Percentiles rank a stretch among this genome's conserved stretches.
Conservation (phyloP, 768 basidiomycete species). For the Lactifluus echinatus region DNA sequence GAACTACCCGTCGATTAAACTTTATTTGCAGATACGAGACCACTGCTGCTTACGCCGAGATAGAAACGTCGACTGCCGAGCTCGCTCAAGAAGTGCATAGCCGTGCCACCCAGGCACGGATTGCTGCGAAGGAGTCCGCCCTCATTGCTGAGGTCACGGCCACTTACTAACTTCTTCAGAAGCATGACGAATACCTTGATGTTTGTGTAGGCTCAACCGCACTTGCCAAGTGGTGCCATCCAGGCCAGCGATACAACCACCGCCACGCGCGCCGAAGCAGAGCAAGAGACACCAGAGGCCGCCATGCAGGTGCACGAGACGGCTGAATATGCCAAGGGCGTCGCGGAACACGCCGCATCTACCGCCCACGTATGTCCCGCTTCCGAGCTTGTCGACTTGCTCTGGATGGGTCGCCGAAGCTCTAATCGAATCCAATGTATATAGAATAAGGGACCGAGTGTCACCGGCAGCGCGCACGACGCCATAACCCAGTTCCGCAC, state of each 20-base stretch:
- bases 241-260: conserved; percentile 34
- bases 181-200: not conserved
- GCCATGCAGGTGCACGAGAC: conserved; percentile 41
- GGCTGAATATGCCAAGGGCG: conserved; percentile 37
- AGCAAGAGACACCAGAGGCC: conserved; percentile 36
- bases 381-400: not conserved
- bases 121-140: conserved; percentile 11
- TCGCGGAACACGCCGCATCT: conserved; percentile 43
- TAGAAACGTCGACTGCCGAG: conserved; percentile 12
- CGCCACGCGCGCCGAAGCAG: conserved; percentile 43
- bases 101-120: not conserved
- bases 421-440: not conserved
- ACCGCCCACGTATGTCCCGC: conserved; percentile 39
- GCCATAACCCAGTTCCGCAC: conserved; percentile 27
- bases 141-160: conserved; percentile 3
- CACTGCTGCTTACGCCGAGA: conserved; percentile 13
- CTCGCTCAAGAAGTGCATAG: conserved; percentile 5
- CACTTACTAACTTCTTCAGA: too few relatives aligned
- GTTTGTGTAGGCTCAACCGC: not conserved
- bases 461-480: not conserved
- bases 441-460: conserved; percentile 9
- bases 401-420: not conserved
- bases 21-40: conserved; percentile 10
- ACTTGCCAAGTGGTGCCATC: not conserved
- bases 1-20: not conserved